These are phyloP conservation scores for Litchi chinensis DNA, from an alignment of 345 rosid species.

Conservation along the genomic window DNA sequence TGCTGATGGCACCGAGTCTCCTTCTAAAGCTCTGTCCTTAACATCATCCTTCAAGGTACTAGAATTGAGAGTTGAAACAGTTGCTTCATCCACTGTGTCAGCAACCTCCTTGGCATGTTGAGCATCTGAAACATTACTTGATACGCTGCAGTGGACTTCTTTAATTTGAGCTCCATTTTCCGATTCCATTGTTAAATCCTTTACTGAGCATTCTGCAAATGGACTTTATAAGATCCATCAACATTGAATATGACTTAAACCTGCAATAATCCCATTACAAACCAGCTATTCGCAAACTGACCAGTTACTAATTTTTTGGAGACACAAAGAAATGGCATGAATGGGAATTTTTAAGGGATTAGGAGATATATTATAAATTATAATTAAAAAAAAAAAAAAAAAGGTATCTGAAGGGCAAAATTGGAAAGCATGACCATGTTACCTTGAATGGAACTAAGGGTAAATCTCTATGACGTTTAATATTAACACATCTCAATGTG, in stretches of 20 bases:
- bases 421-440: no score
- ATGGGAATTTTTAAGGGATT: no score
- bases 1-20: constrained; percentile 21
- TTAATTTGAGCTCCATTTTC: constrained; percentile 44
- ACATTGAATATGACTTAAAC: constrained; percentile 8
- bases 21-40: constrained; percentile 23
- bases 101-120: constrained; percentile 17
- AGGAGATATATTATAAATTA: no score
- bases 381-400: no score
- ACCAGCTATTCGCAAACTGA: neutral
- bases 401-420: no score
- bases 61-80: constrained; percentile 24
- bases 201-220: constrained; percentile 26
- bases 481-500: no score
- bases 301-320: neutral
- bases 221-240: constrained; percentile 10
- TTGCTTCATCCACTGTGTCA: constrained; percentile 16
- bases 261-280: neutral
- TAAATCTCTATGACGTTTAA: no score
- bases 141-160: constrained; percentile 33
- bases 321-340: no score
- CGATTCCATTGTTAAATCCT: constrained; percentile 31
- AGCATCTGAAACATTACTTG: constrained; percentile 34
- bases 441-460: no score
- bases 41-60: constrained; percentile 20